Conservation (phyloP, 768 basidiomycete genomes). For the Plicaturopsis crispa region DNA sequence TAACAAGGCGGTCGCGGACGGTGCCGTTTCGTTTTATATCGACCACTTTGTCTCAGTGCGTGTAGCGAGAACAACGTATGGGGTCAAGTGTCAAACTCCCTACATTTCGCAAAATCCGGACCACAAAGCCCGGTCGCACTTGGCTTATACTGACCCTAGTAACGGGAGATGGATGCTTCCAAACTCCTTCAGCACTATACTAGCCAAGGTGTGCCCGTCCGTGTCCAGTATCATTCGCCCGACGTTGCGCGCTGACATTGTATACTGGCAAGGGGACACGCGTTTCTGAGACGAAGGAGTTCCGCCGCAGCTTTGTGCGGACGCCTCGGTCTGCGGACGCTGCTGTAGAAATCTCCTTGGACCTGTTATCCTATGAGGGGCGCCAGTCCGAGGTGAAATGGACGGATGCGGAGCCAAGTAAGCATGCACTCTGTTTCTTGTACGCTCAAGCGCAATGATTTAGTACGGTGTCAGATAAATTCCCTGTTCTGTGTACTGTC, state of each 20-base stretch:
- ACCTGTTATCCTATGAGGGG: background rate
- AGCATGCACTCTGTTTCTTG: background rate
- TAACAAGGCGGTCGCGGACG: constrained; percentile 39
- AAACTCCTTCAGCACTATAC: constrained; percentile 22
- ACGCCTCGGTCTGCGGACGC: background rate
- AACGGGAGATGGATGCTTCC: constrained; percentile 21
- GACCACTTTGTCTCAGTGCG: constrained; percentile 33
- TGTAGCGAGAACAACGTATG: constrained; percentile 31
- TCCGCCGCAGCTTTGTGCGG: background rate
- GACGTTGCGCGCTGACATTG: too few species aligned
- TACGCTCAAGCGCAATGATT: background rate
- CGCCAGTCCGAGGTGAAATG: background rate
- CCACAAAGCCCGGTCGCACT: constrained; percentile 19
- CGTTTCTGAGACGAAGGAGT: background rate
- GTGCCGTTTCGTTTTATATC: constrained; percentile 34
- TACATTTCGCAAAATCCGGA: constrained; percentile 21
- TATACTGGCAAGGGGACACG: background rate
- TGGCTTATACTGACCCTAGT: constrained; percentile 21
- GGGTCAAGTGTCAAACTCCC: constrained; percentile 20
- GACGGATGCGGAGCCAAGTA: background rate
- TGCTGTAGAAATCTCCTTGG: background rate
- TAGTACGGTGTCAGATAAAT: constrained; percentile 15
- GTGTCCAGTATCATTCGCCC: background rate
- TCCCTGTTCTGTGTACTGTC: constrained; percentile 22
- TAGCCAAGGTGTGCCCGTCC: constrained; percentile 14